Evolutionary conservation across 805 yeast genomes (phyloP), one percentile per base, ranked within the genome.

Genomic region (Candida railenensis): DNA sequence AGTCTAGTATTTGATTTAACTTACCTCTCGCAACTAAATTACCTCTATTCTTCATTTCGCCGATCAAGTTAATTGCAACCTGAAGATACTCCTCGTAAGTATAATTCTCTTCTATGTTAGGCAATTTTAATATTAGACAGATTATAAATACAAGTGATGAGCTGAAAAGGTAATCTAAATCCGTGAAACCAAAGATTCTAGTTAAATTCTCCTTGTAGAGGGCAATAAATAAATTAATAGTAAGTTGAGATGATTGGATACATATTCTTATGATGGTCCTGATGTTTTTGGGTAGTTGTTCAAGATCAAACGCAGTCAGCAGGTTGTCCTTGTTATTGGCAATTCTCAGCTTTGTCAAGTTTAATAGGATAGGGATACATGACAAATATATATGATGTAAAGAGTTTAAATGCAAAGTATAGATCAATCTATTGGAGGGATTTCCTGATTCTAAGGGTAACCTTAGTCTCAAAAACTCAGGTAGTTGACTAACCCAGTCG

Each of bases 401-500:
- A 42, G 62, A 61, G 38, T 63, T 63, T 47, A 62, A 56, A 42
- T 63, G 66, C 28, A 63, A 44, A 15, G 64, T 54, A 30, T 56
- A 59, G 3, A 60, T 48, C 22, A 58, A 48, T 15, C 68, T 44
- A 28, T 55, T 52, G 46, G 47, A 41, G 14, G 49, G 21, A 19
- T 45, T 16, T 37, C 42, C 22, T 34, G 41, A 46, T 22, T 42
- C 28, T 16, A 46, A 34, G 3, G 59, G 53, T 3, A 56, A 42
- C 36, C 49, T 47, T 7, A 63, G 42, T 37, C 45, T 48, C 12
- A 63, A 48, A 32, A 49, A 39, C 1, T 34, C 45, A 5, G 68
- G 68, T 14, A 62, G 37, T 9, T 39, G 43, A 18, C 51, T 45
- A 7, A 50, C 54, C 68, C 68, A 63, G 5, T 53, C 57, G 4